A percentile compares a stretch with the other conserved stretches of the same genome.
Conservation (phyloP, 768 basidiomycete species). For the Hygrophoropsis aurantiaca region DNA sequence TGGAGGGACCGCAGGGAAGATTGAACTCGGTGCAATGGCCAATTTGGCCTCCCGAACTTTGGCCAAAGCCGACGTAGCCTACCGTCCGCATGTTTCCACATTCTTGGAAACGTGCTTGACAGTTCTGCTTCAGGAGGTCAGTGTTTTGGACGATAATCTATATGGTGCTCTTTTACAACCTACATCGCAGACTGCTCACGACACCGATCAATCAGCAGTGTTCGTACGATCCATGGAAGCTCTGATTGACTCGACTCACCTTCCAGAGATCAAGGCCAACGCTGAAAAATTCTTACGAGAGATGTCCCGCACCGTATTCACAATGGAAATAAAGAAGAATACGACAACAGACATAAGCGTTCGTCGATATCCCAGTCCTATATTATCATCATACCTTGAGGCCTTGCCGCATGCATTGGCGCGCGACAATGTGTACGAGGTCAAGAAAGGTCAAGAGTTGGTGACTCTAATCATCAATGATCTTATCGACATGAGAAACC, state of each 20-base stretch:
- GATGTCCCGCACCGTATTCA: slow-evolving; percentile 70
- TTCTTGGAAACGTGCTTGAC: slow-evolving; percentile 71
- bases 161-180: slow-evolving; percentile 8
- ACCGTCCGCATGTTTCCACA: slow-evolving; percentile 61
- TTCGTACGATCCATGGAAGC: slow-evolving; percentile 74
- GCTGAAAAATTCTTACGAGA: slow-evolving; percentile 72
- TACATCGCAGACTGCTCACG: slow-evolving; percentile 57
- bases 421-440: slow-evolving; percentile 60
- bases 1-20: slow-evolving; percentile 56
- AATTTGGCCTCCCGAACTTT: slow-evolving; percentile 66
- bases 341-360: slow-evolving; percentile 52
- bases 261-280: slow-evolving; percentile 65
- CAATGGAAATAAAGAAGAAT: slow-evolving; percentile 66
- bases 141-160: slow-evolving; percentile 1
- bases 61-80: slow-evolving; percentile 43
- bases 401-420: slow-evolving; percentile 76
- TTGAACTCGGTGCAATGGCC: slow-evolving; percentile 68
- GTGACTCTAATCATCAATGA: slow-evolving; percentile 65
- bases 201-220: slow-evolving; percentile 71
- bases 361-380: slow-evolving; percentile 53
- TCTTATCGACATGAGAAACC: slow-evolving; percentile 55
- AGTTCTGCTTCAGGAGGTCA: slow-evolving; percentile 76
- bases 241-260: slow-evolving; percentile 71
- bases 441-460: slow-evolving; percentile 56
- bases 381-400: slow-evolving; percentile 76